Evolutionary conservation across 768 basidiomycete species (phyloP).

Genomic region (Trametes coccinea): DNA sequence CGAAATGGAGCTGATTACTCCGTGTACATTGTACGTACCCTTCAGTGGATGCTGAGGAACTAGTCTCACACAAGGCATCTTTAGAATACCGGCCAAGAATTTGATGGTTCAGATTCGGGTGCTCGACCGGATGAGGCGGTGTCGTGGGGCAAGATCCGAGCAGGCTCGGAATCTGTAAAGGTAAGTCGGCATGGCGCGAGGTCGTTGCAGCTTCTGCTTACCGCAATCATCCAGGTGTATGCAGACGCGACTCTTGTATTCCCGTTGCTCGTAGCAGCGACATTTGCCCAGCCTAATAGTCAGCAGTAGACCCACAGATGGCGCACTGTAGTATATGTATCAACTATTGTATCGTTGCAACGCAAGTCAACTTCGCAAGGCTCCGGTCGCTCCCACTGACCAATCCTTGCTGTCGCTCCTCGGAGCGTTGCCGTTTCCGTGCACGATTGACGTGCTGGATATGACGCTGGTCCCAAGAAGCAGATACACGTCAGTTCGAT

Average conservation of each 20-base stretch:
- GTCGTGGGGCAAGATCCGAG: conserved; percentile 97
- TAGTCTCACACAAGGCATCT: neutral
- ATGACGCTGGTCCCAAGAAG: too few species aligned
- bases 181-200: conserved; percentile 36
- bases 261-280: conserved; percentile 92
- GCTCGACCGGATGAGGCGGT: conserved; percentile 97
- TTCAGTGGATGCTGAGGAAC: neutral
- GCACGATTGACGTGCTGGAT: too few species aligned
- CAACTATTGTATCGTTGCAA: neutral
- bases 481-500: too few species aligned
- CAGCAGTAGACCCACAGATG: neutral
- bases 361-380: neutral
- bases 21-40: conserved; percentile 78
- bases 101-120: conserved; percentile 97
- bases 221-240: conserved; percentile 51
- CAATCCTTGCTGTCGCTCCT: too few species aligned
- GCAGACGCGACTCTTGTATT: conserved; percentile 98
- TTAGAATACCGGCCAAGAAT: conserved; percentile 98
- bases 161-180: conserved; percentile 81
- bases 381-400: too few species aligned
- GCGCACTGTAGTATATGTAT: neutral
- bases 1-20: conserved; percentile 98
- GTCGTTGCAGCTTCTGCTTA: too few species aligned
- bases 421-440: too few species aligned
- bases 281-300: conserved; percentile 57